Evolutionary conservation across 805 yeast species (phyloP).

Genomic region (Candida ascalaphidarum): DNA sequence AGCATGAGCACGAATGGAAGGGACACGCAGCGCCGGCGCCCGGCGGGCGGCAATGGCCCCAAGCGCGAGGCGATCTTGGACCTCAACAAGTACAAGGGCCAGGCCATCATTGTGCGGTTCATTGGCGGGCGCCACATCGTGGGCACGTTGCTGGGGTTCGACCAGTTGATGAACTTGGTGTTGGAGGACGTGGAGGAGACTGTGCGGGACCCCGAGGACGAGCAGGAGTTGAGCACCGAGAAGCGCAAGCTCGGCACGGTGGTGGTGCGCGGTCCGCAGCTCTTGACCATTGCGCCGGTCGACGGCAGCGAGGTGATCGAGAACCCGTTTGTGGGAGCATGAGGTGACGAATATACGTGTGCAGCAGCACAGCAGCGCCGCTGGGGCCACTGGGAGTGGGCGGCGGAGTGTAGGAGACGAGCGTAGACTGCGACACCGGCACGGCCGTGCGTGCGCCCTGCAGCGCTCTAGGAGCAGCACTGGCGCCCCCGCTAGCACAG

Average conservation of each 20-base stretch:
- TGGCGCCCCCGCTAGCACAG: no score
- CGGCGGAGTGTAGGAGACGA: neutral
- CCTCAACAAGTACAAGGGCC: slow-evolving; percentile 66
- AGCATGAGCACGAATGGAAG: no score
- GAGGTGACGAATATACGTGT: no score
- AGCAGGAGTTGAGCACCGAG: slow-evolving; percentile 40
- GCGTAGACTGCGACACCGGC: no score
- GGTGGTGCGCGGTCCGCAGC: slow-evolving; percentile 77
- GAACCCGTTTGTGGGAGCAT: slow-evolving; percentile 46
- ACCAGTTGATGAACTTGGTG: slow-evolving; percentile 72
- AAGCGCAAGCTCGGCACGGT: slow-evolving; percentile 58
- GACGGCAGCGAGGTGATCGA: slow-evolving; percentile 65
- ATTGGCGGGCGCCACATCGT: slow-evolving; percentile 79
- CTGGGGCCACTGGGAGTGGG: neutral
- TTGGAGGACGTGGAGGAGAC: slow-evolving; percentile 64
- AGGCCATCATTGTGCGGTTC: slow-evolving; percentile 66
- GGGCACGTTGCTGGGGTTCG: slow-evolving; percentile 79
- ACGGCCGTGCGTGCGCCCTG: no score
- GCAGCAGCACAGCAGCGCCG: neutral
- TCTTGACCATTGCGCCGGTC: slow-evolving; percentile 66
- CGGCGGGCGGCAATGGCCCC: slow-evolving; percentile 49
- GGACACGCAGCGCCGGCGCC: no score
- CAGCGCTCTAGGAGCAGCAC: no score
- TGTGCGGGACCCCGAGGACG: slow-evolving; percentile 60
- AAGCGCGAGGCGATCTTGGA: slow-evolving; percentile 86